A percentile compares a stretch with the other conserved stretches of the same genome.
Evolutionary conservation across 371 early-diverging fungal genomes (phyloP).

Genomic region (Mucor racemosus): DNA sequence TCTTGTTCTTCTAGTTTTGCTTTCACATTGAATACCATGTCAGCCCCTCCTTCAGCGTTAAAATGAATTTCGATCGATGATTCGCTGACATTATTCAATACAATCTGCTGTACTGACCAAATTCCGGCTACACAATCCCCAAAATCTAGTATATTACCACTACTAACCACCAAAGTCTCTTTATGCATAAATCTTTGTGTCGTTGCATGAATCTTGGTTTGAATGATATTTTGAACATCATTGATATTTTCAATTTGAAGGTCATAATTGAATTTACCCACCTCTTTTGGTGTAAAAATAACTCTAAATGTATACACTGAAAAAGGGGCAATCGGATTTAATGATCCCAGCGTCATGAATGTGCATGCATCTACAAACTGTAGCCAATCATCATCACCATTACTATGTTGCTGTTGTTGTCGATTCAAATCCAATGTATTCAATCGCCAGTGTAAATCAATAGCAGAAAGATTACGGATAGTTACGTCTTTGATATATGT

Average conservation of each 20-base stretch:
- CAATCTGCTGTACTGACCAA: conserved; percentile 71
- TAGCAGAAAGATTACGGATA: conserved; percentile 84
- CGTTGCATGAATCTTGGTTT: conserved; percentile 74
- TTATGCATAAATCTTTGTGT: conserved; percentile 70
- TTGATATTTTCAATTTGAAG: conserved; percentile 85
- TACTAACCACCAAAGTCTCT: conserved; percentile 69
- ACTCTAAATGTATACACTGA: conserved; percentile 32
- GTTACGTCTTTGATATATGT: conserved; percentile 85
- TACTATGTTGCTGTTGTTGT: conserved; percentile 20
- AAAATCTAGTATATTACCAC: conserved; percentile 80
- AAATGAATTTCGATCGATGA: conserved; percentile 75
- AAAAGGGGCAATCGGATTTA: conserved; percentile 66
- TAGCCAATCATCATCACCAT: conserved; percentile 54
- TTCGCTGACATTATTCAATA: conserved; percentile 82
- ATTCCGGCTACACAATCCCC: conserved; percentile 84
- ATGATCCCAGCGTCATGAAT: conserved; percentile 54
- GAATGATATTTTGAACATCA: conserved; percentile 74
- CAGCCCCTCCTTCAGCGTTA: conserved; percentile 64
- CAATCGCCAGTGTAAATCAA: conserved; percentile 82
- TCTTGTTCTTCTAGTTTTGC: conserved; percentile 7
- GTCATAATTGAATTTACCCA: conserved; percentile 83
- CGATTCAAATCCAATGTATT: conserved; percentile 61
- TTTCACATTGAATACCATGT: conserved; percentile 54
- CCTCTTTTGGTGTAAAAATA: conserved; percentile 77
- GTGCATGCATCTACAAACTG: conserved; percentile 73